A percentile compares a stretch with the other conserved stretches of the same genome.
Evolutionary conservation across 176 grass and related monocot species (phyloP).

Genomic region (Pharus latifolius): DNA sequence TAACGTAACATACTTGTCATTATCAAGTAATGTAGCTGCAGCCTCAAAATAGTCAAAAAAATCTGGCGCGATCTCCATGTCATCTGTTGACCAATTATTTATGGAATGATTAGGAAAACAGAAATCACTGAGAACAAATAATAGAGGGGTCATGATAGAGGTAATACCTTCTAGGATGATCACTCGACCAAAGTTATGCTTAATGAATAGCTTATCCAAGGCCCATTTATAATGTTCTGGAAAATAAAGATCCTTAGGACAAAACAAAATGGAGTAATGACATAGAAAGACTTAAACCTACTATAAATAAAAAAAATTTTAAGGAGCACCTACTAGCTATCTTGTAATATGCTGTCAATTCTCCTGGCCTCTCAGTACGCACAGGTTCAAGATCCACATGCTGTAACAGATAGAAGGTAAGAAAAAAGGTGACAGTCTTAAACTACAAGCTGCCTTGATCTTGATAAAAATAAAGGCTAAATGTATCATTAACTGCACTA

Average conservation of each 20-base stretch:
- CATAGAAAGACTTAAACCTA: slow-evolving; percentile 5
- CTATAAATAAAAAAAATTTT: not conserved
- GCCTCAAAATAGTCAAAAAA: slow-evolving; percentile 95
- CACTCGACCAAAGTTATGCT: slow-evolving; percentile 74
- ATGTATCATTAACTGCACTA: too few species aligned
- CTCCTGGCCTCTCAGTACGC: slow-evolving; percentile 84
- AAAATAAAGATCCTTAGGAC: slow-evolving; percentile 23
- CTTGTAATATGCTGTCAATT: slow-evolving; percentile 92
- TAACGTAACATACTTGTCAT: slow-evolving; percentile 60
- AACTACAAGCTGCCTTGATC: not conserved
- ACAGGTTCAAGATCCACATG: slow-evolving; percentile 90
- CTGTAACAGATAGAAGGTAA: slow-evolving; percentile 39
- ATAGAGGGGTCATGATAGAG: slow-evolving; percentile 7
- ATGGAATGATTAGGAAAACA: not conserved
- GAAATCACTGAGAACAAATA: slow-evolving; percentile 4
- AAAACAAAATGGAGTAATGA: not conserved
- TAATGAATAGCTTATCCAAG: slow-evolving; percentile 78
- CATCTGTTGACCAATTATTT: slow-evolving; percentile 61
- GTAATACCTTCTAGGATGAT: slow-evolving; percentile 91
- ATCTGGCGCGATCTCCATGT: slow-evolving; percentile 94
- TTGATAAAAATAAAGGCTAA: not conserved
- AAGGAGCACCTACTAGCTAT: slow-evolving; percentile 78
- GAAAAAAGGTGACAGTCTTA: not conserved
- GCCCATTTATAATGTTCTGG: slow-evolving; percentile 98
- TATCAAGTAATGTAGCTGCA: slow-evolving; percentile 77